Percentiles rank a stretch among this genome's conserved stretches.
phyloP scores from a whole-genome alignment of 495 filamentous ascomycete species.

The Penicillium argentinense region DNA sequence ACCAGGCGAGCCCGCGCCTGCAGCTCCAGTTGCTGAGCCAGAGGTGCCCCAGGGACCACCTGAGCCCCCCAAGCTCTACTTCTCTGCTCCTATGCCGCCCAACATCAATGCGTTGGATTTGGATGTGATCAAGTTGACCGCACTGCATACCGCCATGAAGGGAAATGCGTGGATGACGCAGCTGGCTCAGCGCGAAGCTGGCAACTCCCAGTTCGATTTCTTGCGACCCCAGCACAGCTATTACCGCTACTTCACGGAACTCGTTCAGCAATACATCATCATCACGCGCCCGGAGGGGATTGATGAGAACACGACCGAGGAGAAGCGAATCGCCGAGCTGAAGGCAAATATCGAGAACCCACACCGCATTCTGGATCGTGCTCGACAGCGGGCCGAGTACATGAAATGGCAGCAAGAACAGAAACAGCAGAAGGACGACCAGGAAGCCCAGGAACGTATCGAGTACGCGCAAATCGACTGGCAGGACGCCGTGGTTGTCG shows the following conservation, averaged over 20 bases:
- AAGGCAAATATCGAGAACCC: slow-evolving; percentile 76
- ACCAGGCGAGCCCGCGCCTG: slow-evolving; percentile 63
- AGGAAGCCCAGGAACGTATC: slow-evolving; percentile 79
- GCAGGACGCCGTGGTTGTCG: slow-evolving; percentile 96
- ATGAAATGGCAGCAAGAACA: slow-evolving; percentile 80
- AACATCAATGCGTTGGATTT: slow-evolving; percentile 95
- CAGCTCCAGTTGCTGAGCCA: slow-evolving; percentile 51
- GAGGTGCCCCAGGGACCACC: slow-evolving; percentile 77
- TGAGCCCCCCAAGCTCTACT: slow-evolving; percentile 87
- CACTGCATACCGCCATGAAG: slow-evolving; percentile 86
- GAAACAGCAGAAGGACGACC: slow-evolving; percentile 85
- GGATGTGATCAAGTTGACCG: slow-evolving; percentile 87
- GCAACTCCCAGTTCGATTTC: slow-evolving; percentile 97
- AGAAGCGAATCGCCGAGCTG: slow-evolving; percentile 70
- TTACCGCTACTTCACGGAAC: slow-evolving; percentile 87
- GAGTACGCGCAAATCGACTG: slow-evolving; percentile 93
- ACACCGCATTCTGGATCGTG: slow-evolving; percentile 75
- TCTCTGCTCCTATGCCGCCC: slow-evolving; percentile 96
- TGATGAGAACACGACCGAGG: slow-evolving; percentile 65
- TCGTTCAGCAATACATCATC: slow-evolving; percentile 93
- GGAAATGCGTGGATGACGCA: slow-evolving; percentile 88
- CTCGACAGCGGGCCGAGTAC: slow-evolving; percentile 84
- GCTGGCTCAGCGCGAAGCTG: slow-evolving; percentile 79
- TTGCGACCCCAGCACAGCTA: slow-evolving; percentile 92
- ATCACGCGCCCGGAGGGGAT: slow-evolving; percentile 67